Conservation (phyloP, 306 rosid genomes). For the Trifolium repens region DNA sequence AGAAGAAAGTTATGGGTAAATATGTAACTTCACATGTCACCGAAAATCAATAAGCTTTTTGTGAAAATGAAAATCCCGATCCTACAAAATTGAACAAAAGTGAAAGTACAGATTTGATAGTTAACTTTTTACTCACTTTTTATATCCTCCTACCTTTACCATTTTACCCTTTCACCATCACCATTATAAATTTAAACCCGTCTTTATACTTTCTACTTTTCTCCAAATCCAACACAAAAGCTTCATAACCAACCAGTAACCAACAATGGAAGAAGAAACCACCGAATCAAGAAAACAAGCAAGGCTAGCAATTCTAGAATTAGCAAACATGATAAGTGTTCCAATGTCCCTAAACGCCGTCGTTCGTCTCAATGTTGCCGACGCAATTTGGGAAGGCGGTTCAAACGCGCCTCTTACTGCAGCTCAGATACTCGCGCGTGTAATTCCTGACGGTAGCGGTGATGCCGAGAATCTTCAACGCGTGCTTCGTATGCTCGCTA, state of each 20-base stretch:
- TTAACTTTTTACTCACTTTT: no score
- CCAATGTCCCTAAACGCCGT: constrained; percentile 93
- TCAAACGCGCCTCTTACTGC: constrained; percentile 75
- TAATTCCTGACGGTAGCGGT: constrained; percentile 56
- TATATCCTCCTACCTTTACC: no score
- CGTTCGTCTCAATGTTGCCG: constrained; percentile 85
- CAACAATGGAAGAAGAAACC: constrained; percentile 33
- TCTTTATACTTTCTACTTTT: background rate
- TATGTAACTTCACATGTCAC: no score
- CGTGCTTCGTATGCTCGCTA: constrained; percentile 77
- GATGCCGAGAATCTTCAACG: constrained; percentile 92
- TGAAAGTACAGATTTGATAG: no score
- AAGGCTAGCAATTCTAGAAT: constrained; percentile 64
- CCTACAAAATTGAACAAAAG: no score
- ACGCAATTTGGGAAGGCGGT: constrained; percentile 84
- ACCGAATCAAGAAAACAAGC: constrained; percentile 58
- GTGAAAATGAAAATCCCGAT: no score
- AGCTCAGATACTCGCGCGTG: constrained; percentile 57
- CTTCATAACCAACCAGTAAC: background rate
- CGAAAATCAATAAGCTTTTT: no score
- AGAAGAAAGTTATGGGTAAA: no score
- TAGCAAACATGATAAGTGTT: constrained; percentile 95
- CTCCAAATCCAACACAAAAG: background rate
- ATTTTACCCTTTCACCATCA: no score
- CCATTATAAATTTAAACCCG: background rate